Evolutionary conservation across 75 land plant species (phyloP).

Genomic region (Pinus albicaulis): DNA sequence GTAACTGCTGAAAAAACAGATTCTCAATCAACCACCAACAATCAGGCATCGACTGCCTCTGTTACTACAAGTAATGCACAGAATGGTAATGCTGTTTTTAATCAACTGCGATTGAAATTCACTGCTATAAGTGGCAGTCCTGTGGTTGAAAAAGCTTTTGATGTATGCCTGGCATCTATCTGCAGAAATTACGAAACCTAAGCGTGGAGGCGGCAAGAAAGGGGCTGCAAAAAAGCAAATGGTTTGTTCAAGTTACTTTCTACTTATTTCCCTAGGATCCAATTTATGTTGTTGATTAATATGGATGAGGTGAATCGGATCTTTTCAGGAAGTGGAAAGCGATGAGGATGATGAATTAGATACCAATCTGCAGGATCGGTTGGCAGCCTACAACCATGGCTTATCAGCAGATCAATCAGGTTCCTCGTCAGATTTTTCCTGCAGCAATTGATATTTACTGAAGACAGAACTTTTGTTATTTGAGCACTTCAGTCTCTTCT

Average conservation of each 20-base stretch:
- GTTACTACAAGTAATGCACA: constrained; percentile 1
- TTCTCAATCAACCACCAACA: constrained; percentile 1
- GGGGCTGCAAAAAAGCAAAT: constrained; percentile 3
- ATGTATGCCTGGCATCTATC: background rate
- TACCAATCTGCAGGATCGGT: constrained; percentile 26
- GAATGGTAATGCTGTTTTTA: background rate
- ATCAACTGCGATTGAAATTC: background rate
- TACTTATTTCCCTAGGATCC: background rate
- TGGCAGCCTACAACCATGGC: constrained; percentile 50
- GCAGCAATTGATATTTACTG: too few relatives aligned
- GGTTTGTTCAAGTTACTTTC: background rate
- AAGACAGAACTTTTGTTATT: background rate
- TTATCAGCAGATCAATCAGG: constrained; percentile 40
- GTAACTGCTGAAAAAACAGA: background rate
- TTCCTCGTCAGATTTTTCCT: background rate
- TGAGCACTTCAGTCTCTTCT: too few relatives aligned
- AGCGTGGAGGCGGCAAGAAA: constrained; percentile 6
- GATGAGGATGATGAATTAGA: constrained; percentile 45
- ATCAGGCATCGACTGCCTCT: background rate
- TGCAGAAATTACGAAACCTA: background rate
- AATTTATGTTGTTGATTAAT: background rate
- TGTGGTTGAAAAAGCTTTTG: background rate
- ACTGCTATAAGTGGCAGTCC: too few relatives aligned
- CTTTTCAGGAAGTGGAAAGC: constrained; percentile 17
- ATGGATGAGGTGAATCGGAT: background rate